Evolutionary conservation across 2,329 filamentous ascomycete species (phyloP).

Genomic region (Aspergillus ibericus): DNA sequence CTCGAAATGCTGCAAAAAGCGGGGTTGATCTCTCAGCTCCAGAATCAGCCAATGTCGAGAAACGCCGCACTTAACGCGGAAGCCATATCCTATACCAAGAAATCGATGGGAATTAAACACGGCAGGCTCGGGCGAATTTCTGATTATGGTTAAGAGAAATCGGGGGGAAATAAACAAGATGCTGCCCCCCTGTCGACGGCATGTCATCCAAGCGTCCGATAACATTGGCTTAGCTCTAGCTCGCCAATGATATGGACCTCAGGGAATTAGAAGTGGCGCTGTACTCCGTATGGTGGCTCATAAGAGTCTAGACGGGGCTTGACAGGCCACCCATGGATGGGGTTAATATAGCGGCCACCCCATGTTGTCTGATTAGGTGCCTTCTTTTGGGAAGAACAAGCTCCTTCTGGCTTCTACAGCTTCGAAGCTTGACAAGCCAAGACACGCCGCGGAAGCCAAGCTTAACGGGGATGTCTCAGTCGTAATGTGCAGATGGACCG

Average conservation of each 20-base stretch:
- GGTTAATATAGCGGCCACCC: not conserved
- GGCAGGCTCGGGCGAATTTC: not conserved
- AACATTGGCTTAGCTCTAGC: not conserved
- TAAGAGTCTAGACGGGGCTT: not conserved
- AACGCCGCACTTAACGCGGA: not conserved
- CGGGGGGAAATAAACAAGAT: not conserved
- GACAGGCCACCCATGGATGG: not conserved
- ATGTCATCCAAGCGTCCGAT: not conserved
- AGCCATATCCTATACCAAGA: not conserved
- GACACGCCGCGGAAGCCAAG: not conserved
- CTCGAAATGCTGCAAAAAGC: not conserved
- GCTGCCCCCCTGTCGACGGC: not conserved
- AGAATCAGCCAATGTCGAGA: not conserved
- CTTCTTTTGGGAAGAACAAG: not conserved
- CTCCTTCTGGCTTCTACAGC: not conserved
- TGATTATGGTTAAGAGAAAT: not conserved
- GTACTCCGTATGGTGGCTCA: not conserved
- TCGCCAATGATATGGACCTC: not conserved
- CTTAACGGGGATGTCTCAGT: not conserved
- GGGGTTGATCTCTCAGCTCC: not conserved
- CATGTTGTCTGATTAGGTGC: not conserved
- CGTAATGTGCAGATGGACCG: not conserved
- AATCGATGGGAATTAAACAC: not conserved
- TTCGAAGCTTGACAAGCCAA: not conserved
- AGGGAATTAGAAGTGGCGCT: not conserved